Conservation (phyloP, 257 asterid species). For the Solanum virginianum region DNA sequence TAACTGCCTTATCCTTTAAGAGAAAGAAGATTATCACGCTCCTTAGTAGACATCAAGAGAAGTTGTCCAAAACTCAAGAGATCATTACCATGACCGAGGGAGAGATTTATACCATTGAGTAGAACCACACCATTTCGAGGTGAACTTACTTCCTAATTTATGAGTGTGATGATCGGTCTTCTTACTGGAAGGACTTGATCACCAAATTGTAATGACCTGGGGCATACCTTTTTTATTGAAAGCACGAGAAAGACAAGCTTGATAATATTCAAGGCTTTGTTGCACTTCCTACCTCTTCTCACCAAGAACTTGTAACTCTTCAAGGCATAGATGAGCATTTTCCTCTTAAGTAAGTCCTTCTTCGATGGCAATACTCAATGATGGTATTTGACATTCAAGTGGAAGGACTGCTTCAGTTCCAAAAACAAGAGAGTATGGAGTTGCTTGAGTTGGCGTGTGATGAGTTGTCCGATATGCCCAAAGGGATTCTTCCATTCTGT, state of each 20-base stretch:
- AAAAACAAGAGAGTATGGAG: background rate
- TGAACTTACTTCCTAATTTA: background rate
- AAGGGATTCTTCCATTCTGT: background rate
- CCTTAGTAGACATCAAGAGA: too few species aligned
- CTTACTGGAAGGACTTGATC: background rate
- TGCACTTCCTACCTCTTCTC: background rate
- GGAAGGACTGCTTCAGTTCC: background rate
- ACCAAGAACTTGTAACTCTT: background rate
- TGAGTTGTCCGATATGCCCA: background rate
- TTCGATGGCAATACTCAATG: background rate
- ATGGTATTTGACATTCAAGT: background rate
- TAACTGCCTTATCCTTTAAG: too few species aligned
- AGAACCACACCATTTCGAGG: background rate
- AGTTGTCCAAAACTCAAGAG: too few species aligned
- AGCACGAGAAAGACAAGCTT: background rate
- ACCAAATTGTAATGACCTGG: background rate
- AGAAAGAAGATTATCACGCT: too few species aligned
- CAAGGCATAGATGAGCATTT: background rate
- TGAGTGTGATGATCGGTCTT: background rate
- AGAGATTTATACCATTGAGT: too few species aligned
- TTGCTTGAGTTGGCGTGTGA: background rate
- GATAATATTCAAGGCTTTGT: background rate
- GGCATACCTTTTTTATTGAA: background rate
- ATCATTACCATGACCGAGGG: too few species aligned
- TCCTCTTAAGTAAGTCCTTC: background rate